Conservation (phyloP, 352 stramenopile genomes). For the Phytophthora litchii region DNA sequence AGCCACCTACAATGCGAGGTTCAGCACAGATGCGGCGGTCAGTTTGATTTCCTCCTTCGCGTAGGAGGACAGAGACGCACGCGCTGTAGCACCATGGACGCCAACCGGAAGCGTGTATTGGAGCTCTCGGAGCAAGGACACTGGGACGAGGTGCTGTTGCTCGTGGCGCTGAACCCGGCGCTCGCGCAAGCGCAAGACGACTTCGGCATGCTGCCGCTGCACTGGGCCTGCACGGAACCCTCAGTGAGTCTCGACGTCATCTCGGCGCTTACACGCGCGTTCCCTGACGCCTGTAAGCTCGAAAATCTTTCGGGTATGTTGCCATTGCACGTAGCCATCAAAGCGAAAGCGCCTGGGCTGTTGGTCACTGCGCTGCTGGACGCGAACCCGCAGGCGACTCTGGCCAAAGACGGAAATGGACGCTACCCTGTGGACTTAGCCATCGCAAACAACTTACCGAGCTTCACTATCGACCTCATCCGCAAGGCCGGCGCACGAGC, state of each 20-base stretch:
- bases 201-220: constrained; percentile 84
- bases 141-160: constrained; percentile 56
- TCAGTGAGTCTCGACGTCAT: constrained; percentile 53
- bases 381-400: constrained; percentile 43
- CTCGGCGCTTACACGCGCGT: constrained; percentile 50
- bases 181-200: constrained; percentile 76
- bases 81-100: constrained; percentile 37
- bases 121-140: constrained; percentile 70
- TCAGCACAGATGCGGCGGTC: constrained; percentile 4
- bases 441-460: constrained; percentile 62
- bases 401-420: constrained; percentile 60
- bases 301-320: constrained; percentile 84
- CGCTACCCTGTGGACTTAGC: constrained; percentile 71
- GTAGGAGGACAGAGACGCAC: constrained; percentile 15
- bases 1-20: constrained; percentile 2
- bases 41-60: constrained; percentile 11
- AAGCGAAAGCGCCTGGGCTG: constrained; percentile 63
- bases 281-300: constrained; percentile 57
- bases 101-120: constrained; percentile 50
- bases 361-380: constrained; percentile 64
- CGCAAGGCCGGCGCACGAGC: constrained; percentile 57
- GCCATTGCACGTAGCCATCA: constrained; percentile 82
- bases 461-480: constrained; percentile 74
- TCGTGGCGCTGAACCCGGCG: constrained; percentile 41
- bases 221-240: constrained; percentile 83